phyloP scores from a whole-genome alignment of 2,329 filamentous ascomycete genomes.

The Ceratocystis colombiana region DNA sequence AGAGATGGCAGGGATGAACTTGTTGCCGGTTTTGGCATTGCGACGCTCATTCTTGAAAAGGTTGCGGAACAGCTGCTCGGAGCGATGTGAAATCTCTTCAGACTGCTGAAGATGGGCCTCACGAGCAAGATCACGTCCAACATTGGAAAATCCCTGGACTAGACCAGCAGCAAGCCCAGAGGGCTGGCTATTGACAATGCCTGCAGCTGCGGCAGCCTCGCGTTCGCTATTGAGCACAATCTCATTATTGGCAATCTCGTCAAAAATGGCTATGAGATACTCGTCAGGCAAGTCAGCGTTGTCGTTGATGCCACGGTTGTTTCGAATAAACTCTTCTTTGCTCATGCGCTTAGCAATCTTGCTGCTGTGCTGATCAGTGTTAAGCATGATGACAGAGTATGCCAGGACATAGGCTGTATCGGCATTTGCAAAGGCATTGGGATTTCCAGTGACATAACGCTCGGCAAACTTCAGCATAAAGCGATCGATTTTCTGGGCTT shows the following conservation, averaged over 20 bases:
- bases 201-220: constrained; percentile 74
- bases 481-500: constrained; percentile 97
- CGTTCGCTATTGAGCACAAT: constrained; percentile 91
- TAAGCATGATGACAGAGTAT: constrained; percentile 94
- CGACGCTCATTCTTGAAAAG: constrained; percentile 80
- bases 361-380: constrained; percentile 86
- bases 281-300: constrained; percentile 86
- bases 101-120: constrained; percentile 93
- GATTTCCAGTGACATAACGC: constrained; percentile 87
- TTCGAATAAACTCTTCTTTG: constrained; percentile 96
- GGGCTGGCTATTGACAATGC: constrained; percentile 48
- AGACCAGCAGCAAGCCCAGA: constrained; percentile 69
- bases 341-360: constrained; percentile 84
- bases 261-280: constrained; percentile 78
- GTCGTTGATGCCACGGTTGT: constrained; percentile 97
- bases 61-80: constrained; percentile 82
- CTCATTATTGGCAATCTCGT: constrained; percentile 83
- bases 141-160: constrained; percentile 80
- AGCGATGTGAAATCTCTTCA: constrained; percentile 70
- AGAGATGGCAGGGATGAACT: constrained; percentile 87
- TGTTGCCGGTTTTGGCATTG: constrained; percentile 58
- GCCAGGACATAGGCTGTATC: constrained; percentile 94
- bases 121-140: constrained; percentile 79
- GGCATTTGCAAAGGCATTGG: constrained; percentile 93
- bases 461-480: constrained; percentile 99